Percentiles rank a stretch among this genome's conserved stretches.
Evolutionary conservation across 345 rosid genomes (phyloP).

Genomic region (Toxicodendron radicans): DNA sequence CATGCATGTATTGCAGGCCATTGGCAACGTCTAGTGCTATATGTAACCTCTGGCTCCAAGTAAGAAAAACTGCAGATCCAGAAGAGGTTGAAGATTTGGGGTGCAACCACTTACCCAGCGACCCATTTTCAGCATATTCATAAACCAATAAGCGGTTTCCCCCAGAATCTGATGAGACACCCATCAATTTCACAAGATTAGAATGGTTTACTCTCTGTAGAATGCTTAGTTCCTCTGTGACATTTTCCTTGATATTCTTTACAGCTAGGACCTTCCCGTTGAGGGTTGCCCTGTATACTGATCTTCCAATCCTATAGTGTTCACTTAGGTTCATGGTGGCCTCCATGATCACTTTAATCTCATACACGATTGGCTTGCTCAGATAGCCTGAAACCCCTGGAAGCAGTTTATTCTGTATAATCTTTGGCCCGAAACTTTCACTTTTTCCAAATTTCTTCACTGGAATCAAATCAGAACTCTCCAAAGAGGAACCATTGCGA

Average conservation of each 20-base stretch:
- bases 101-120: slow-evolving; percentile 52
- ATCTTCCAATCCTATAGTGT: slow-evolving; percentile 44
- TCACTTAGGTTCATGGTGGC: slow-evolving; percentile 50
- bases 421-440: slow-evolving; percentile 32
- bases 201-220: slow-evolving; percentile 59
- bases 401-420: slow-evolving; percentile 45
- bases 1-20: slow-evolving; percentile 65
- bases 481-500: slow-evolving; percentile 33
- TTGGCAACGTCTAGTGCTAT: slow-evolving; percentile 61
- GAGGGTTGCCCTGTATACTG: slow-evolving; percentile 49
- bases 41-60: slow-evolving; percentile 54
- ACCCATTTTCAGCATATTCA: slow-evolving; percentile 63
- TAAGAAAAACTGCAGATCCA: slow-evolving; percentile 27
- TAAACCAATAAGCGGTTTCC: slow-evolving; percentile 55
- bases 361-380: slow-evolving; percentile 48
- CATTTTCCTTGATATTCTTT: slow-evolving; percentile 45
- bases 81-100: slow-evolving; percentile 32
- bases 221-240: slow-evolving; percentile 50
- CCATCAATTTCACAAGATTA: slow-evolving; percentile 60
- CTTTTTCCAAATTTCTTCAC: slow-evolving; percentile 24
- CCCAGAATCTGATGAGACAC: slow-evolving; percentile 39
- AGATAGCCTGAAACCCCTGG: slow-evolving; percentile 55
- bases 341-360: slow-evolving; percentile 38
- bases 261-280: slow-evolving; percentile 47
- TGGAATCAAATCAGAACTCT: slow-evolving; percentile 42